phyloP scores from a whole-genome alignment of 2,329 filamentous ascomycete species.

The Calonectria fujianensis region DNA sequence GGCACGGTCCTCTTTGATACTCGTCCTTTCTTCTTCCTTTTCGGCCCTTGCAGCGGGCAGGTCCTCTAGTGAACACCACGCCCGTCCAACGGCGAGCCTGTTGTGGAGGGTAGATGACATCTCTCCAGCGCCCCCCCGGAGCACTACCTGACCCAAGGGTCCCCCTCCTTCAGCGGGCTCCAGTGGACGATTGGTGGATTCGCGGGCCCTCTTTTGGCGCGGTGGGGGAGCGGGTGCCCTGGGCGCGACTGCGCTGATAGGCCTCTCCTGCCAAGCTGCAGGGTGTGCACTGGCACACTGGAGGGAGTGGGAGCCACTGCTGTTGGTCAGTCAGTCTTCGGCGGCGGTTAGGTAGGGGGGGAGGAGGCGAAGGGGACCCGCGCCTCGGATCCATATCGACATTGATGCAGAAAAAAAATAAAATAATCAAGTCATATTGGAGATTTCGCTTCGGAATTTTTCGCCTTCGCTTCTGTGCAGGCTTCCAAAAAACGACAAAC shows the following conservation, averaged over 20 bases:
- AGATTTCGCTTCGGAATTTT: background rate
- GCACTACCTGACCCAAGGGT: conserved; percentile 13
- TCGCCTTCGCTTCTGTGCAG: background rate
- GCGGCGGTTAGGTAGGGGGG: conserved; percentile 6
- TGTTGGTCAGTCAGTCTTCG: conserved; percentile 7
- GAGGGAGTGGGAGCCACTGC: conserved; percentile 1
- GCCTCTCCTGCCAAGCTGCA: background rate
- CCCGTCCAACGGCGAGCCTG: conserved; percentile 13
- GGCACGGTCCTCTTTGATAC: background rate
- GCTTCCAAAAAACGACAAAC: conserved; percentile 1
- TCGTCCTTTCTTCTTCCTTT: conserved; percentile 18
- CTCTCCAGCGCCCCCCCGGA: conserved; percentile 11
- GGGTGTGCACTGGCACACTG: conserved; percentile 14
- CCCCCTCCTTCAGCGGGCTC: conserved; percentile 22
- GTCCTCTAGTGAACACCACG: conserved; percentile 4
- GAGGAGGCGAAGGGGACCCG: background rate
- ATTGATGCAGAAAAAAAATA: conserved; percentile 12
- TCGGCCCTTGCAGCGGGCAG: conserved; percentile 26
- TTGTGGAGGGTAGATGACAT: conserved; percentile 25
- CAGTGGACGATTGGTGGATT: conserved; percentile 32
- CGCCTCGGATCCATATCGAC: background rate
- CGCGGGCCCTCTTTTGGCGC: conserved; percentile 9
- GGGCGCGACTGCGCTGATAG: conserved; percentile 20
- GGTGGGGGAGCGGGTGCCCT: conserved; percentile 31
- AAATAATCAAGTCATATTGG: background rate